A percentile compares a stretch with the other conserved stretches of the same genome.
phyloP scores from a whole-genome alignment of 2,329 filamentous ascomycete genomes.

The Fonsecaea nubica region DNA sequence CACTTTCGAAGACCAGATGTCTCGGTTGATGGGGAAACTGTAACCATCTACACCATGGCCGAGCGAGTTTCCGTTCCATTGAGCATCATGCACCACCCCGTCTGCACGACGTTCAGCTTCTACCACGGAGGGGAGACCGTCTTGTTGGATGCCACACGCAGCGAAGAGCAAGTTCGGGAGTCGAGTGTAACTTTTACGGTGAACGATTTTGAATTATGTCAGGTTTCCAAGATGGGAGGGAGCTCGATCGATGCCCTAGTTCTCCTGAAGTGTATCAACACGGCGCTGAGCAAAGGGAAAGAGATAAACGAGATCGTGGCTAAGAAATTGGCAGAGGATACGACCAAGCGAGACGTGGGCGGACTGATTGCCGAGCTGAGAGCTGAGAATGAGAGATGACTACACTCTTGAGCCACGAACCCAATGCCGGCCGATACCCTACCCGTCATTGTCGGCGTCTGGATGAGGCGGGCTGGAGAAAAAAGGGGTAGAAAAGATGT shows the following conservation, averaged over 20 bases:
- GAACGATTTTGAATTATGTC: conserved; percentile 90
- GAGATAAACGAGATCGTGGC: conserved; percentile 78
- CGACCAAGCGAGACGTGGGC: conserved; percentile 76
- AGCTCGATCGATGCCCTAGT: conserved; percentile 78
- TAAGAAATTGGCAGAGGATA: conserved; percentile 75
- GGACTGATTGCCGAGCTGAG: conserved; percentile 81
- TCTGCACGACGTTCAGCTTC: conserved; percentile 89
- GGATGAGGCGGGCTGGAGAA: background rate
- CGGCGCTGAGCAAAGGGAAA: conserved; percentile 79
- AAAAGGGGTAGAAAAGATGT: conserved; percentile 1
- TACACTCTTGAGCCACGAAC: background rate
- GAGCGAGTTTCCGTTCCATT: conserved; percentile 91
- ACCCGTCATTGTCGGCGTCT: background rate
- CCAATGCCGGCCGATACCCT: background rate
- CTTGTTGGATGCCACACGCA: conserved; percentile 54
- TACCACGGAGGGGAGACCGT: conserved; percentile 61
- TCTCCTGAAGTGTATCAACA: conserved; percentile 75
- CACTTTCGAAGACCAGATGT: conserved; percentile 93
- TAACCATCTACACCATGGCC: conserved; percentile 81
- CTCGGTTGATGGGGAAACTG: conserved; percentile 79
- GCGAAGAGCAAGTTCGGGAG: conserved; percentile 63
- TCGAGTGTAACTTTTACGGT: conserved; percentile 79
- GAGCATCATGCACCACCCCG: conserved; percentile 88
- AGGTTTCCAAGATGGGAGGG: conserved; percentile 89
- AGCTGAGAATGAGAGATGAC: conserved; percentile 80